Base-by-base conservation (phyloP, 768 basidiomycete species). In the Agaricus bisporus region DNA sequence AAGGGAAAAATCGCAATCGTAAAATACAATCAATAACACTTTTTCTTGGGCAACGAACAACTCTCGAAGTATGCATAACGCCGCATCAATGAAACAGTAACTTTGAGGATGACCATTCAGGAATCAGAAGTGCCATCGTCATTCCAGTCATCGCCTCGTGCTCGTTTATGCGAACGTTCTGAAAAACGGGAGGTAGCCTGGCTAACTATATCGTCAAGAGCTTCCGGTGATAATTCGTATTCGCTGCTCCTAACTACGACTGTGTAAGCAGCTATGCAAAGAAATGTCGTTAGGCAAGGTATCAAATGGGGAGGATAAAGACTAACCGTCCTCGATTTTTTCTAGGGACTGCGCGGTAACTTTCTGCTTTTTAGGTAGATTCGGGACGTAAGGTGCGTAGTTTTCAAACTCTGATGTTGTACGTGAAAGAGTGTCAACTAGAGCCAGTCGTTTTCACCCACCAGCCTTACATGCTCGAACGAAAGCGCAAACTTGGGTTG, bases 261-360 rank as follows among this genome's bases (percentile, higher is more conserved):
- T 4, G 88, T 81, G 61, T 90, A 91, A 42, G 80, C 81, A 43
- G 85, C 89, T 91, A 56, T 32, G 32, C 11, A 7, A 43, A n/a
- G n/a, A n/a, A n/a, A n/a, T n/a, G n/a, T 36, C 62, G 54, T 20
- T 15, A 37, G 44, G 43, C 38, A 45, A 20, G 20, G 22, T 53
- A 22, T 37, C 22, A 20, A 29, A 20, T 20, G 29, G 54, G 5
- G 20, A 32, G 41, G 18, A 56, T 1, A 10, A 10, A 35, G 42
- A 64, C 75, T 53, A 58, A 95, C 95, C 92, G 61, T 86, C 81
- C 76, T 99, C 95, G 48, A 98, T 95, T 70, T 98, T 99, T 63
- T 85, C 81, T 7, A 99, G 75, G n/a, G 92, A 95, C 60, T 89
- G 83, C 2, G 77, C 70, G 0, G 94, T 95, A 15, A 95, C 89